Evolutionary conservation across 768 basidiomycete species (phyloP), one percentile per base, ranked within the genome.

Genomic region (Fibroporia radiculosa): DNA sequence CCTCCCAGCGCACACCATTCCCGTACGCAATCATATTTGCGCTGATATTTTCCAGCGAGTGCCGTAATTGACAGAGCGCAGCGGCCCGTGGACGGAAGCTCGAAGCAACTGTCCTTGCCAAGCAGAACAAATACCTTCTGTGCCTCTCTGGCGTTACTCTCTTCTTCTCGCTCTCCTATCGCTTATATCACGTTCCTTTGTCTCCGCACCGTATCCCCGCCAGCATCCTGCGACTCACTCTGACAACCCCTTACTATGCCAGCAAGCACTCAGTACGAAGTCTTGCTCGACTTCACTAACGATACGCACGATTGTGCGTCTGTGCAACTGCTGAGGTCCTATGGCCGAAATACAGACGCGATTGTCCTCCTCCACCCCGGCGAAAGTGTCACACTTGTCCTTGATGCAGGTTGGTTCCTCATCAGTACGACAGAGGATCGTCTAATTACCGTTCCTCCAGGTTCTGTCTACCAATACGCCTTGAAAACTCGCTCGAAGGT

Each of bases 221-320:
- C 45, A 39, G 40, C 51, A 48, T 45, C 43, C 47, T 44, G 26
- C 49, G 36, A 43, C 47, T 29, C 23, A 29, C 31, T 16, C 40
- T 45, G 22, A n/a, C 31, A 42, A 35, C 37, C 38, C 44, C 35
- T 44, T 19, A 44, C 35, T 53, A 84, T 84, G 82, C 82, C 82
- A 48, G 73, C 71, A 23, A 64, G 70, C 53, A 67, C 77, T 12
- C 72, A 80, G 60, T 83, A 80, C 65, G 82, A 82, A 56, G 72
- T 84, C 58, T 68, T 77, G 44, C 75, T 84, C 59, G 78, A 80
- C 58, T 73, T 85, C 60, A 74, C 73, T 40, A 85, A 84, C 60
- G 82, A 84, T 54, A 82, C 79, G 13, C 74, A 68, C 53, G 77
- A 80, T 56, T 72, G 67, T 43, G 73, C 78, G 48, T 77, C 81